Base-by-base conservation (phyloP, 306 rosid genomes). In the Casuarina cunninghamiana region DNA sequence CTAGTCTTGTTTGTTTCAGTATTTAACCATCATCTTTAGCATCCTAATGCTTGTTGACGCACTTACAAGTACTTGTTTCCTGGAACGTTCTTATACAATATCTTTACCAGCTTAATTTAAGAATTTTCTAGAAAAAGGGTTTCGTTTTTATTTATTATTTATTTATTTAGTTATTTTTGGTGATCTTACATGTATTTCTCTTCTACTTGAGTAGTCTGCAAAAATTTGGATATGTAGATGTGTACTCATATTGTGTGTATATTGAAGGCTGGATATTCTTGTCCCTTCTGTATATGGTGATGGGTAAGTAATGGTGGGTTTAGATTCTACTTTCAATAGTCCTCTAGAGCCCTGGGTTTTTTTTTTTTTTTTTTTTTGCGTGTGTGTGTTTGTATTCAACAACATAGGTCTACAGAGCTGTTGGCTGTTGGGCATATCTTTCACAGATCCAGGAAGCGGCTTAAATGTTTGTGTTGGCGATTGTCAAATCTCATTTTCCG, bases 1-100 rank as follows among this genome's bases (percentile, higher is more conserved):
- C 37, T 79, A 16, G 32, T 72, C 73, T 73, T 42, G 76, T 75
- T 32, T 53, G 58, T 63, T 43, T 58, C 73, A 35, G n/a, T 21
- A 32, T 41, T 72, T 76, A 72, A 73, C 12, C 57, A 11, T 42
- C 45, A 11, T 78, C 68, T 67, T 17, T 44, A 74, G 71, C 75
- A 26, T 46, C 7, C 5, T 41, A 77, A 50, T 19, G 41, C 54
- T 55, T 60, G 50, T 77, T 26, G 3, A 26, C 44, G 49, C 41
- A 35, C 13, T 35, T 26, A 26, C 49, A 77, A 80, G 53, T 75
- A 60, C 16, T 71, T 77, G 69, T 48, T 19, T 70, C 42, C n/a
- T 13, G 55, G 48, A 67, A 21, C 26, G 11, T 57, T 53, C 53
- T 50, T 51, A 53, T 74, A 19, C 46, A 51, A 65, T 60, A 45